These are phyloP conservation scores for Pyrenophora graminea DNA, from an alignment of 2,329 filamentous ascomycete genomes.

Conservation along the genomic window DNA sequence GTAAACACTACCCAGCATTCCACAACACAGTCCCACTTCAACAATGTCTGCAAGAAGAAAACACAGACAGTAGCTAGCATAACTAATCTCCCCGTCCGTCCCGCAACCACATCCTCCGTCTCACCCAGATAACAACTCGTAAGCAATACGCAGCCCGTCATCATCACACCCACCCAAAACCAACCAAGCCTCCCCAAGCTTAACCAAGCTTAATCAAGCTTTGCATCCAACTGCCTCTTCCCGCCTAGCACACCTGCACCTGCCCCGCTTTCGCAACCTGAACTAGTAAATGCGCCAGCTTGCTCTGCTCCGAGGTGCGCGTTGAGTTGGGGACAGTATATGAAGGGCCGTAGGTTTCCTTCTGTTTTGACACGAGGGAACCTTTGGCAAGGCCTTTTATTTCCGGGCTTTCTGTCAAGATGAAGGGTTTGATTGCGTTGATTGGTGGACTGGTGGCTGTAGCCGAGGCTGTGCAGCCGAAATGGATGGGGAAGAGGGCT, in stretches of 20 bases:
- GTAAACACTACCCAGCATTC: no score
- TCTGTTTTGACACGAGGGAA: no score
- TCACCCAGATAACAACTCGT: neutral
- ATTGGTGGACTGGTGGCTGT: conserved; percentile 11
- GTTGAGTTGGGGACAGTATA: conserved; percentile 6
- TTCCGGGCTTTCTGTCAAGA: neutral
- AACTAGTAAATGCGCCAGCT: no score
- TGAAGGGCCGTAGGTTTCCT: neutral
- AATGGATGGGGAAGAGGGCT: conserved; percentile 13
- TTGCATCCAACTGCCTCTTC: conserved; percentile 18
- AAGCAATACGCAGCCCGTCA: neutral
- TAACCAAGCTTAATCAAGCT: conserved; percentile 23
- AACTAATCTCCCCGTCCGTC: no score
- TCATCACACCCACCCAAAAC: neutral
- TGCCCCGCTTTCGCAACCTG: conserved; percentile 7
- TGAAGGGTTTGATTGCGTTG: conserved; percentile 10
- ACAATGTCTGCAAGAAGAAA: no score
- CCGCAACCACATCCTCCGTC: no score
- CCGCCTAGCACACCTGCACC: neutral
- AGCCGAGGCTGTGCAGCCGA: conserved; percentile 4
- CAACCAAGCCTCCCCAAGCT: conserved; percentile 21
- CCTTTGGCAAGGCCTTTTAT: neutral
- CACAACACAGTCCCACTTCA: no score
- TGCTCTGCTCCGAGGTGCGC: no score
- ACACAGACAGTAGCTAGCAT: no score